Percentiles rank a stretch among this genome's conserved stretches.
phyloP scores from a whole-genome alignment of 495 filamentous ascomycete species.

The Lineolata rhizophorae region DNA sequence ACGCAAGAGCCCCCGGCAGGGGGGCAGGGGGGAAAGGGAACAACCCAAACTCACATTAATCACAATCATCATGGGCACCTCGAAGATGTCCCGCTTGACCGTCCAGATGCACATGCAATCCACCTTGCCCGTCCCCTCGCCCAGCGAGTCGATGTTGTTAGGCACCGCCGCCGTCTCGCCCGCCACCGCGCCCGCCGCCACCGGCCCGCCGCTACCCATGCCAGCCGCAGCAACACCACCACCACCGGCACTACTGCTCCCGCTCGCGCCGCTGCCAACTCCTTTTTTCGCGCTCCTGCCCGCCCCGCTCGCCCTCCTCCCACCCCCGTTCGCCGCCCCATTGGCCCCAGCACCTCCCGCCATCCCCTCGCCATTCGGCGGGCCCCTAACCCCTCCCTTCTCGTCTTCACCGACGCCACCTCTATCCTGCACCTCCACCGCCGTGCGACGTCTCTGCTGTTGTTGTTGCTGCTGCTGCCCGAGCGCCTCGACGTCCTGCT shows the following conservation, averaged over 20 bases:
- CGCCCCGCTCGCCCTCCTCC: neutral
- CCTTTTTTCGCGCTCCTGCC: no score
- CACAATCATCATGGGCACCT: conserved; percentile 94
- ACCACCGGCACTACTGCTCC: no score
- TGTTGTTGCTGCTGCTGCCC: no score
- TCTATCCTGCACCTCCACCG: conserved; percentile 4
- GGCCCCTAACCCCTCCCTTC: neutral
- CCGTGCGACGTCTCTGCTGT: no score
- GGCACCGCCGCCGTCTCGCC: conserved; percentile 55
- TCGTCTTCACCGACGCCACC: conserved; percentile 1
- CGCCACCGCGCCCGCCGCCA: conserved; percentile 29
- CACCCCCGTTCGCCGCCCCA: neutral
- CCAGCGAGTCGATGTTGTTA: conserved; percentile 49
- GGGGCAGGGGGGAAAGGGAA: neutral
- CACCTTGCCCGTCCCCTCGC: conserved; percentile 73
- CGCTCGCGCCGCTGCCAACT: no score
- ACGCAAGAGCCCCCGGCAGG: neutral
- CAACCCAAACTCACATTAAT: conserved; percentile 90
- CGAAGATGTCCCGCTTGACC: conserved; percentile 89
- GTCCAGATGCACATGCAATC: conserved; percentile 93
- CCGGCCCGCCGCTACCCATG: conserved; percentile 17
- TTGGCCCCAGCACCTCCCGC: neutral
- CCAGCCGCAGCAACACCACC: no score
- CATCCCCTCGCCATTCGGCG: neutral
- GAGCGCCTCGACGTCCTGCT: conserved; percentile 31